These are phyloP conservation scores for Baorangia bicolor DNA, from an alignment of 768 basidiomycete genomes.

Conservation along the genomic window DNA sequence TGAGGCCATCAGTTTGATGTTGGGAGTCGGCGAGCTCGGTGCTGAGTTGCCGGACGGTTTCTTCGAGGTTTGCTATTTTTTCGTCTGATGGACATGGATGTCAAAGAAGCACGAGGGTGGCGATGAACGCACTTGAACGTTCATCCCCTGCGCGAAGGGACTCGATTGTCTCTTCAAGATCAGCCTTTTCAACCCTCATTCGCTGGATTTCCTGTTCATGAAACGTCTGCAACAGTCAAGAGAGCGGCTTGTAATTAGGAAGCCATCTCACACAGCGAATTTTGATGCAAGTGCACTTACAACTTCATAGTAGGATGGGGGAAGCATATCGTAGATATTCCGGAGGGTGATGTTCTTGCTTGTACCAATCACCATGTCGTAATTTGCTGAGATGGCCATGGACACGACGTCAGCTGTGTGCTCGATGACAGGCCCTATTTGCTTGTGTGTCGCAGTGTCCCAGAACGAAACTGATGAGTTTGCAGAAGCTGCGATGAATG, in stretches of 20 bases:
- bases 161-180: not conserved
- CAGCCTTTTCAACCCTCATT: not conserved
- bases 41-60: not conserved
- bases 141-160: not conserved
- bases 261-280: too few species aligned
- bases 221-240: too few species aligned
- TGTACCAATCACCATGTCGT: not conserved
- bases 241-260: too few species aligned
- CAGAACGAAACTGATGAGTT: not conserved
- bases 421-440: too few species aligned
- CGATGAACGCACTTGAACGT: not conserved
- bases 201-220: too few species aligned
- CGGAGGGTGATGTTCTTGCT: not conserved
- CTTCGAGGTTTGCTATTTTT: not conserved
- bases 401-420: too few species aligned
- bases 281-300: not conserved
- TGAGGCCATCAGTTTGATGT: too few species aligned
- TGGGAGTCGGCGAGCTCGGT: too few species aligned
- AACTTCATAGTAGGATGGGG: not conserved
- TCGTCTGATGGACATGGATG: not conserved
- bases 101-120: not conserved
- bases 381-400: not conserved
- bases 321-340: not conserved
- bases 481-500: too few species aligned
- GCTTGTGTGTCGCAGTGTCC: not conserved